These are phyloP conservation scores for Raddia distichophylla DNA, from an alignment of 176 grass and related monocot species.

Conservation along the genomic window DNA sequence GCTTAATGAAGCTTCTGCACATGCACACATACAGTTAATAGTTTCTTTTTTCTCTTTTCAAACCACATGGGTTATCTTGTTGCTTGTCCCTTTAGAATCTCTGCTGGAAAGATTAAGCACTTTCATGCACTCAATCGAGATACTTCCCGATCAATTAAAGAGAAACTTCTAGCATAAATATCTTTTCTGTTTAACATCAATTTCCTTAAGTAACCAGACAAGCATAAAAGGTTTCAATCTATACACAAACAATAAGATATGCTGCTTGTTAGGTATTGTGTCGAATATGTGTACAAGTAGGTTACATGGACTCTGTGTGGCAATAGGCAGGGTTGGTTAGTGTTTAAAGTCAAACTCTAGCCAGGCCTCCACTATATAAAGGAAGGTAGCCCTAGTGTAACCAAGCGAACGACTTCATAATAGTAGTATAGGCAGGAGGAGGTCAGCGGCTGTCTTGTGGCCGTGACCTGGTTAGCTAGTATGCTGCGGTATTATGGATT, in stretches of 20 bases:
- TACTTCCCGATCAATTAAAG: conserved; percentile 11
- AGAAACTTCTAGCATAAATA: neutral
- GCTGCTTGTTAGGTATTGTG: neutral
- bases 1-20: conserved; percentile 58
- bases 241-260: neutral
- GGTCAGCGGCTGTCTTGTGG: too few relatives aligned
- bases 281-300: too few relatives aligned
- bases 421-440: too few relatives aligned
- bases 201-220: neutral
- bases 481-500: too few relatives aligned
- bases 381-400: too few relatives aligned
- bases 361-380: too few relatives aligned
- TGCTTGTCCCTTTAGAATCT: conserved; percentile 35
- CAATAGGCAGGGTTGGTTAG: too few relatives aligned
- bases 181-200: neutral
- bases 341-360: too few relatives aligned
- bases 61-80: conserved; percentile 38
- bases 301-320: too few relatives aligned
- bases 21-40: conserved; percentile 34
- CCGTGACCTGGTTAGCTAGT: too few relatives aligned
- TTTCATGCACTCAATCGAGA: conserved; percentile 31
- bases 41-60: conserved; percentile 35
- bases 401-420: too few relatives aligned
- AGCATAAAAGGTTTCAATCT: neutral
- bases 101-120: conserved; percentile 46